These are phyloP conservation scores for Oryza australiensis DNA, from an alignment of 176 grass and related monocot genomes.

Conservation along the genomic window DNA sequence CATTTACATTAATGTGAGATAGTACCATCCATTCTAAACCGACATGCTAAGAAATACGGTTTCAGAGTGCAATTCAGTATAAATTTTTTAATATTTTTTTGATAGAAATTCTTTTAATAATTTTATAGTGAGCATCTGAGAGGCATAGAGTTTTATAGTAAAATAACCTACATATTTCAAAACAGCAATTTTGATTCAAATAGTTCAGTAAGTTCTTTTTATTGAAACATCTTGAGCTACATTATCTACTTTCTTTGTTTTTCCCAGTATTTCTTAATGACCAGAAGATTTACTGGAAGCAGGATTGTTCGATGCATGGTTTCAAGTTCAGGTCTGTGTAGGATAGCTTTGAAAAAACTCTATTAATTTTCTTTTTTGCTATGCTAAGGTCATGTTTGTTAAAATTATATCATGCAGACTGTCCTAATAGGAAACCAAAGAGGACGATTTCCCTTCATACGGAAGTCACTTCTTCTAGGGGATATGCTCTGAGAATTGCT, in stretches of 20 bases:
- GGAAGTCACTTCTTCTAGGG: constrained; percentile 50
- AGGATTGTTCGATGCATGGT: constrained; percentile 34
- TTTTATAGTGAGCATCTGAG: background rate
- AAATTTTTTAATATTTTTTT: background rate
- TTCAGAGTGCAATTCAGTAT: background rate
- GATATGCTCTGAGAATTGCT: constrained; percentile 40
- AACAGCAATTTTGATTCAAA: background rate
- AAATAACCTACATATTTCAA: background rate
- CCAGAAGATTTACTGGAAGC: constrained; percentile 42
- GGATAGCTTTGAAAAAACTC: constrained; percentile 4
- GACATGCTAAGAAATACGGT: background rate
- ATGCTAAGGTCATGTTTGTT: constrained; percentile 23
- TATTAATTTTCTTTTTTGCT: constrained; percentile 17
- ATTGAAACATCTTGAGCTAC: background rate
- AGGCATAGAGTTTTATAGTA: background rate
- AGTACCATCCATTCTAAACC: background rate
- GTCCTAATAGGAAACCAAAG: constrained; percentile 51
- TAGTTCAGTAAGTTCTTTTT: background rate
- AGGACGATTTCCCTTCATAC: constrained; percentile 39
- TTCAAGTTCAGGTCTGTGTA: constrained; percentile 60
- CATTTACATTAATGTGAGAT: background rate
- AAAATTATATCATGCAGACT: constrained; percentile 41
- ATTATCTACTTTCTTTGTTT: constrained; percentile 18
- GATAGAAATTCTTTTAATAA: background rate
- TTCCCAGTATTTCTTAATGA: constrained; percentile 46